These are phyloP conservation scores for Diospyros lotus DNA, from an alignment of 148 eudicot species.

Conservation along the genomic window DNA sequence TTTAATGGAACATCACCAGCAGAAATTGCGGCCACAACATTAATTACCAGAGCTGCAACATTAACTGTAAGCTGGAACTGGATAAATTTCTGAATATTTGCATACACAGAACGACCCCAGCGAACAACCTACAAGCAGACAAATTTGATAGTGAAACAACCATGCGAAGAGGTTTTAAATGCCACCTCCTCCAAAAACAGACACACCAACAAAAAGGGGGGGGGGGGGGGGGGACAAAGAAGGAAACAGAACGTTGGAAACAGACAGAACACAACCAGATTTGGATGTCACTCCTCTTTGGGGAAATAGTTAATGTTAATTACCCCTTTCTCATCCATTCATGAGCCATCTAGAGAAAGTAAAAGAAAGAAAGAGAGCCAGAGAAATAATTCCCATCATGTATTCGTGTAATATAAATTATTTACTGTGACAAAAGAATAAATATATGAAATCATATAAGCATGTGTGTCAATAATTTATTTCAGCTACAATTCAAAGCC, in stretches of 20 bases:
- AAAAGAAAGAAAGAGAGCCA: not conserved
- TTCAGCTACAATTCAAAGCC: too few relatives aligned
- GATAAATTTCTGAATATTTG: constrained; percentile 92
- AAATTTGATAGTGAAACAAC: constrained; percentile 3
- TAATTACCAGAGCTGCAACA: constrained; percentile 84
- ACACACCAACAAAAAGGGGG: too few relatives aligned
- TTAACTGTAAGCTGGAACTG: constrained; percentile 98
- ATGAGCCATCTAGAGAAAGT: not conserved
- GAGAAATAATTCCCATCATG: not conserved
- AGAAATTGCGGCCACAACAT: constrained; percentile 85
- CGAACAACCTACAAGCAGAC: constrained; percentile 66
- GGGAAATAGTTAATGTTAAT: not conserved
- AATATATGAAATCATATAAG: too few relatives aligned
- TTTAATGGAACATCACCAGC: constrained; percentile 81
- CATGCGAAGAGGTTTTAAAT: not conserved
- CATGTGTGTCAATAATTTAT: too few relatives aligned
- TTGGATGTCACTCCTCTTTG: not conserved
- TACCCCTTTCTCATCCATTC: not conserved
- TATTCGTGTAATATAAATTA: not conserved
- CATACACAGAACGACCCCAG: constrained; percentile 96
- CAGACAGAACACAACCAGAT: not conserved
- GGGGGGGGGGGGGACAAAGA: too few relatives aligned
- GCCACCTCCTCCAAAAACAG: not conserved
- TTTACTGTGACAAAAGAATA: not conserved
- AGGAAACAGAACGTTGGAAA: not conserved